Conservation (phyloP, 2,329 filamentous ascomycete genomes). For the Sclerotinia borealis region DNA sequence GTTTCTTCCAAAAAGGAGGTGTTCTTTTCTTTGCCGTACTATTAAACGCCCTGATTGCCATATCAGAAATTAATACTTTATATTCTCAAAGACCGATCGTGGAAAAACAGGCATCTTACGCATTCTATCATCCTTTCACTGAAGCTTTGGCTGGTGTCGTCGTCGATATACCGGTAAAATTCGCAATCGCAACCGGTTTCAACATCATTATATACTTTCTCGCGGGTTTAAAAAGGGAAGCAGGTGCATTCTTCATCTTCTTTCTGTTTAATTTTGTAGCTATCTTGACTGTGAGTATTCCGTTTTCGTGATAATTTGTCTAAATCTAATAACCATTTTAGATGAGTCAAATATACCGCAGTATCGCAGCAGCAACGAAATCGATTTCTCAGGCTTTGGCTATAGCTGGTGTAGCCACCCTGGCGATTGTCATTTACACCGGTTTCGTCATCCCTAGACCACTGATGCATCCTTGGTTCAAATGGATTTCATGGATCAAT, state of each 20-base stretch:
- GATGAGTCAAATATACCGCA: conserved; percentile 63
- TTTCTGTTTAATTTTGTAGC: conserved; percentile 33
- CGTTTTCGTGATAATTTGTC: conserved; percentile 46
- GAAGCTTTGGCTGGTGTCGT: conserved; percentile 85
- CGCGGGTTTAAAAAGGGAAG: conserved; percentile 59
- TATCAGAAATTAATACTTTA: conserved; percentile 61
- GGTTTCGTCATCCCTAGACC: conserved; percentile 38
- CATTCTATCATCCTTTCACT: conserved; percentile 83
- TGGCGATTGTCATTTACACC: conserved; percentile 32
- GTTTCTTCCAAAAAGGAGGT: conserved; percentile 57
- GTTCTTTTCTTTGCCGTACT: conserved; percentile 64
- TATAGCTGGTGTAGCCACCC: conserved; percentile 48
- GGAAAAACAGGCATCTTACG: conserved; percentile 83
- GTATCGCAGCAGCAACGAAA: conserved; percentile 68
- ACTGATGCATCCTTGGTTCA: conserved; percentile 65
- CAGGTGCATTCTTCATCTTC: conserved; percentile 83
- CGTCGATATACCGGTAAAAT: conserved; percentile 78
- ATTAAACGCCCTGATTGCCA: conserved; percentile 59
- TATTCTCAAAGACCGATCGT: conserved; percentile 87
- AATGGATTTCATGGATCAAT: conserved; percentile 53
- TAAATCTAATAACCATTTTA: conserved; percentile 57
- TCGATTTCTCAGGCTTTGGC: conserved; percentile 62
- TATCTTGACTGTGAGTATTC: conserved; percentile 56
- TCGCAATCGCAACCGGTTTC: conserved; percentile 67
- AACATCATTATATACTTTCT: conserved; percentile 84